A percentile compares a stretch with the other conserved stretches of the same genome.
Conservation (phyloP, 1,284 basidiomycete genomes). For the Schizophyllum amplum region DNA sequence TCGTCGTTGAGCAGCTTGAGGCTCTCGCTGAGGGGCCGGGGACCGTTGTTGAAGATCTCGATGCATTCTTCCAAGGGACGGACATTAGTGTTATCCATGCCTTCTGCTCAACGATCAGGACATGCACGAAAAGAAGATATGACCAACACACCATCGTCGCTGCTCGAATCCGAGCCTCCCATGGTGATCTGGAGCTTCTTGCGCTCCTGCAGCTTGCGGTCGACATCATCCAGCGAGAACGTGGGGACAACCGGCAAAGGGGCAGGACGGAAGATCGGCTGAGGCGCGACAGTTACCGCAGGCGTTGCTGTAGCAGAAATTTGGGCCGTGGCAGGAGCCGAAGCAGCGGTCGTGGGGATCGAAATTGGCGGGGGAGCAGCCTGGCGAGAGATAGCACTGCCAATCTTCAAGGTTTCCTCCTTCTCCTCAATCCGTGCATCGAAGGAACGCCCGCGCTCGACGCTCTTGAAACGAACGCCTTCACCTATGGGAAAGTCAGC, state of each 20-base stretch:
- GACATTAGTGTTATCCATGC: slow-evolving; percentile 14
- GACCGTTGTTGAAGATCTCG: slow-evolving; percentile 81
- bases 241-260: slow-evolving; percentile 22
- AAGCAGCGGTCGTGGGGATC: slow-evolving; percentile 8
- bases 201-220: slow-evolving; percentile 28
- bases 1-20: slow-evolving; percentile 78
- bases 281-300: slow-evolving; percentile 3
- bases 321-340: slow-evolving; percentile 12
- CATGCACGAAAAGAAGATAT: not conserved
- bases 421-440: not conserved
- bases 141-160: not conserved
- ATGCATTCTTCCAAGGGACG: slow-evolving; percentile 77
- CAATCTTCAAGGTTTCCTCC: not conserved
- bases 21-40: slow-evolving; percentile 51
- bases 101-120: not conserved
- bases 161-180: not conserved
- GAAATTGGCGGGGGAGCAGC: not conserved
- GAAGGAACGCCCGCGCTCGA: slow-evolving; percentile 6
- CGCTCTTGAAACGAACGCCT: slow-evolving; percentile 43
- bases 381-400: not conserved
- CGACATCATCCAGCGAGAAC: slow-evolving; percentile 37
- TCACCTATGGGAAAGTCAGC: slow-evolving; percentile 19
- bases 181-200: not conserved
- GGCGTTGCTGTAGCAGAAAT: not conserved
- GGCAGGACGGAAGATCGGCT: slow-evolving; percentile 14